Percentiles rank a stretch among this genome's conserved stretches.
These are phyloP conservation scores for Saxispiralis lemnorum DNA, from an alignment of 495 filamentous ascomycete genomes.

Conservation along the genomic window DNA sequence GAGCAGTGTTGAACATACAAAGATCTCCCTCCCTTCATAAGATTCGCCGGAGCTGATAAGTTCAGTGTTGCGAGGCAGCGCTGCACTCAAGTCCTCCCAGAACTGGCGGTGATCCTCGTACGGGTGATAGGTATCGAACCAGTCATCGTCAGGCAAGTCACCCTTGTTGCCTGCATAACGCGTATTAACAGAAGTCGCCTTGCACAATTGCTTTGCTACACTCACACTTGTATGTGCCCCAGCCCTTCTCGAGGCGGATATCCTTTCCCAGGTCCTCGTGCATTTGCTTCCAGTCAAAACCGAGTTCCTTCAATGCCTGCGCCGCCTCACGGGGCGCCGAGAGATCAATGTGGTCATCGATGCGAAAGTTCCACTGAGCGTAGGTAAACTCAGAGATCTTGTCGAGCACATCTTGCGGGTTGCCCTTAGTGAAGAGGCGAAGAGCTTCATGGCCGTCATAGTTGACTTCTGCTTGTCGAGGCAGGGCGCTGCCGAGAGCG, in stretches of 20 bases:
- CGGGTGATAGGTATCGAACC: constrained; percentile 41
- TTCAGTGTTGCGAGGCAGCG: constrained; percentile 34
- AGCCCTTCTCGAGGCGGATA: constrained; percentile 24
- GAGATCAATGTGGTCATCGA: constrained; percentile 25
- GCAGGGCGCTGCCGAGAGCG: neutral
- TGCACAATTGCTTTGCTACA: neutral
- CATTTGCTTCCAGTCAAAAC: constrained; percentile 23
- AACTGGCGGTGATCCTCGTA: constrained; percentile 39
- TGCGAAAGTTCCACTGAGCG: constrained; percentile 20
- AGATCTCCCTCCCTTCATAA: constrained; percentile 34
- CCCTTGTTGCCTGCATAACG: neutral
- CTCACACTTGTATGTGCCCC: neutral
- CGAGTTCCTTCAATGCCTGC: constrained; percentile 21
- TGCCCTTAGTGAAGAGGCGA: constrained; percentile 19
- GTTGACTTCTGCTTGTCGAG: constrained; percentile 13
- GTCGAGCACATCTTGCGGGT: constrained; percentile 14
- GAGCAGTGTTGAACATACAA: constrained; percentile 37
- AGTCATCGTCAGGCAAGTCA: constrained; percentile 19
- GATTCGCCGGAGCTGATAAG: constrained; percentile 35
- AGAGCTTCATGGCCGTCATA: constrained; percentile 33
- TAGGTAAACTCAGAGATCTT: constrained; percentile 15
- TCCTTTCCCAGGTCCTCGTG: constrained; percentile 30
- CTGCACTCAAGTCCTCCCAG: constrained; percentile 31
- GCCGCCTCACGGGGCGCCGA: constrained; percentile 27
- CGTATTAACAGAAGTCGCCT: neutral